These are phyloP conservation scores for Backusella tarrabulga DNA, from an alignment of 192 early-diverging fungal genomes.

Conservation along the genomic window DNA sequence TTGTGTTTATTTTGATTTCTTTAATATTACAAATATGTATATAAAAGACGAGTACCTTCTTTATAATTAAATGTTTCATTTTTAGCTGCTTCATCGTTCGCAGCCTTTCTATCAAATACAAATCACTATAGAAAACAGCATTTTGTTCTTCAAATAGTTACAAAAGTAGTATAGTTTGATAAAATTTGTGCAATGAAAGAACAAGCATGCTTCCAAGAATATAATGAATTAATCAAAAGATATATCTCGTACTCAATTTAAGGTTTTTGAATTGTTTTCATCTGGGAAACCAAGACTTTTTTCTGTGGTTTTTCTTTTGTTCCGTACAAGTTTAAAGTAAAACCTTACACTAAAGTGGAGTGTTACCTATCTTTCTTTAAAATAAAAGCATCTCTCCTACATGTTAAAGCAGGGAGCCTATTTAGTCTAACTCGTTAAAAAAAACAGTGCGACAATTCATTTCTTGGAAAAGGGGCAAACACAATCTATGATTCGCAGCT, in stretches of 20 bases:
- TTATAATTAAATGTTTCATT: background rate
- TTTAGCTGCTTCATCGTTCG: background rate
- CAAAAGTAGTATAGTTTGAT: background rate
- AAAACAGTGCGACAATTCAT: background rate
- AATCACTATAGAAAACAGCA: background rate
- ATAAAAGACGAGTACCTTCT: background rate
- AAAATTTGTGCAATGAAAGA: background rate
- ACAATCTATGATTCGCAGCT: background rate
- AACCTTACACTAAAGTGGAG: background rate
- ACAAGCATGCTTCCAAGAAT: background rate
- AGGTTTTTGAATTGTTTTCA: background rate
- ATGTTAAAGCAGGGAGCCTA: background rate
- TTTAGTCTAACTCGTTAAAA: background rate
- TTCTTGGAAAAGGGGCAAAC: background rate
- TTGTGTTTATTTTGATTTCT: background rate
- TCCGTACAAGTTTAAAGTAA: background rate
- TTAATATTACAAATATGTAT: background rate
- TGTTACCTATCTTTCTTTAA: background rate
- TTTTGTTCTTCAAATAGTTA: background rate
- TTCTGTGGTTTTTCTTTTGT: background rate
- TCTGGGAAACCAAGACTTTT: background rate
- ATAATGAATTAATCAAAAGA: background rate
- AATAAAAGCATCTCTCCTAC: background rate
- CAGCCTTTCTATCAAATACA: background rate
- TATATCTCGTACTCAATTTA: slow-evolving; percentile 1